Evolutionary conservation across 2,329 filamentous ascomycete genomes (phyloP).

Genomic region (Cladosporium sp.): DNA sequence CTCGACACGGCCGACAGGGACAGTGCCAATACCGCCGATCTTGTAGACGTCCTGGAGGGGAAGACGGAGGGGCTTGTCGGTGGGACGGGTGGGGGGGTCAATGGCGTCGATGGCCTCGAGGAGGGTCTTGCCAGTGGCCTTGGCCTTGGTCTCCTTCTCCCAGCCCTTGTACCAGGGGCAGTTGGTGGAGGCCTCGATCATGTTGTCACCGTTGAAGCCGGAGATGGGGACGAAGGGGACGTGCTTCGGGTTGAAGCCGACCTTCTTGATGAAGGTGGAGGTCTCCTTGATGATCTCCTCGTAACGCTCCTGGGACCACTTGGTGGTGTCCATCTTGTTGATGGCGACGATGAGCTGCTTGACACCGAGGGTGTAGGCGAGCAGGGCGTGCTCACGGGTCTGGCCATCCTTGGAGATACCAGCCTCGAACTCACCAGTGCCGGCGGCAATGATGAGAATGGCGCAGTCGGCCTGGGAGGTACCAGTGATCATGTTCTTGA

Average conservation of each 20-base stretch:
- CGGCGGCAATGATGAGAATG: constrained; percentile 99
- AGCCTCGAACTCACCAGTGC: constrained; percentile 99
- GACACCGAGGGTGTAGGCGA: constrained; percentile 99
- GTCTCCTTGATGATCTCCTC: constrained; percentile 99
- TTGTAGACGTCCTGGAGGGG: constrained; percentile 99
- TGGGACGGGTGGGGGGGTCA: constrained; percentile 85
- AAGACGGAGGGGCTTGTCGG: constrained; percentile 99
- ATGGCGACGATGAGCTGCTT: constrained; percentile 99
- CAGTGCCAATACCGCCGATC: constrained; percentile 99
- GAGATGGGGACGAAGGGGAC: constrained; percentile 99
- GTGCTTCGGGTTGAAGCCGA: constrained; percentile 99
- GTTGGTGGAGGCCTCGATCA: constrained; percentile 86
- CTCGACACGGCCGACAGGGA: constrained; percentile 99
- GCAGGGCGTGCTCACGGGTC: constrained; percentile 99
- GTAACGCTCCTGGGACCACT: constrained; percentile 96
- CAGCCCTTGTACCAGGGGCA: constrained; percentile 99
- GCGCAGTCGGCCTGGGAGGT: constrained; percentile 99
- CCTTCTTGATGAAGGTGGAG: constrained; percentile 99
- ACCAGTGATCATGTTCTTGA: constrained; percentile 99
- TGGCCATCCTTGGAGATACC: constrained; percentile 99
- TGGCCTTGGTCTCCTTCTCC: constrained; percentile 97
- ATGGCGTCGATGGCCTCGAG: constrained; percentile 98
- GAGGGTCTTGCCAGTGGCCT: constrained; percentile 91
- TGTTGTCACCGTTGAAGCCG: constrained; percentile 99
- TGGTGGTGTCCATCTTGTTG: constrained; percentile 99